phyloP scores from a whole-genome alignment of 2,329 filamentous ascomycete genomes.

The Stachybotrys elegans region DNA sequence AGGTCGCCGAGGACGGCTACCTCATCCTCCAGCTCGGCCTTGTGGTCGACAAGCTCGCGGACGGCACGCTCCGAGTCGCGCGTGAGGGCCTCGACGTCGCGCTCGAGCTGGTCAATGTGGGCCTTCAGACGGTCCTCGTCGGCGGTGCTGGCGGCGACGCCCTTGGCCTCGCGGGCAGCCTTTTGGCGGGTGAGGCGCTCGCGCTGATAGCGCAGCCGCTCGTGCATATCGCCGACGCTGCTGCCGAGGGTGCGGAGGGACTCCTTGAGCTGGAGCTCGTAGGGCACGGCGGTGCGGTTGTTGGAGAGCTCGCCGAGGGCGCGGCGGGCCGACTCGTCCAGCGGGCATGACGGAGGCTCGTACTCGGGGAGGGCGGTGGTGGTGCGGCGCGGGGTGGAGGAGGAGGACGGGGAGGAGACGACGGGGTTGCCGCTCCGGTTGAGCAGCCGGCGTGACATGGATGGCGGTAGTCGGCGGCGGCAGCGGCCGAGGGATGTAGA shows the following conservation, averaged over 20 bases:
- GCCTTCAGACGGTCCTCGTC: constrained; percentile 32
- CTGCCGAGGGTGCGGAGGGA: constrained; percentile 38
- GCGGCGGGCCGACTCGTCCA: constrained; percentile 32
- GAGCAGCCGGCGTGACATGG: constrained; percentile 28
- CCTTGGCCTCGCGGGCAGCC: constrained; percentile 31
- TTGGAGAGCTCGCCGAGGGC: constrained; percentile 38
- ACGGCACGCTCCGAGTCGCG: constrained; percentile 39
- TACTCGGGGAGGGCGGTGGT: constrained; percentile 41
- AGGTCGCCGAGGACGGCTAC: constrained; percentile 31
- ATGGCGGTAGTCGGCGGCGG: background rate
- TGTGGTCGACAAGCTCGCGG: constrained; percentile 44
- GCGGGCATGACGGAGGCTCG: constrained; percentile 41
- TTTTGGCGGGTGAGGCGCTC: constrained; percentile 23
- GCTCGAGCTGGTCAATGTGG: constrained; percentile 33
- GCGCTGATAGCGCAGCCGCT: constrained; percentile 33
- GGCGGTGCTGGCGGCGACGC: constrained; percentile 25
- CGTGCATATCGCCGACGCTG: constrained; percentile 45
- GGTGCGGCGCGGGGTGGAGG: constrained; percentile 11
- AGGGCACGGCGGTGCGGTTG: constrained; percentile 33
- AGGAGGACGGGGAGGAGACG: constrained; percentile 9
- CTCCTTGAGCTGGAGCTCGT: constrained; percentile 41
- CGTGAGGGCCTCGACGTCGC: constrained; percentile 36
- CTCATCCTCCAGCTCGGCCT: constrained; percentile 45
- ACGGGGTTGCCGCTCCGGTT: constrained; percentile 16
- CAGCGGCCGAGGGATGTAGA: background rate